Evolutionary conservation across 306 rosid genomes (phyloP).

Genomic region (Rosa chinensis): DNA sequence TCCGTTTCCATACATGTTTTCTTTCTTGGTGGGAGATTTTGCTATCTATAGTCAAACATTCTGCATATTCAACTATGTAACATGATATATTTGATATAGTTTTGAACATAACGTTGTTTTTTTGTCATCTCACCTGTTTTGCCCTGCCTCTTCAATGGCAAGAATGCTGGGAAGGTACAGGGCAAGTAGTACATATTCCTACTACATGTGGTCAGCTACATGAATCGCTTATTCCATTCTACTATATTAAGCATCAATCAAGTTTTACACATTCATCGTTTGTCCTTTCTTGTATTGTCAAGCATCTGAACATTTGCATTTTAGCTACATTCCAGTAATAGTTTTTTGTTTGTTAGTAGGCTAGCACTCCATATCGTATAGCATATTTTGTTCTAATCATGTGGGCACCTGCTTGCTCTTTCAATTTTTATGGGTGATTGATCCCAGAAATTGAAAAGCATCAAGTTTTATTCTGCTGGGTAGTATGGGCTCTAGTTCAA

Average conservation of each 20-base stretch:
- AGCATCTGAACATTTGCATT: neutral
- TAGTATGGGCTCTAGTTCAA: neutral
- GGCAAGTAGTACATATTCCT: neutral
- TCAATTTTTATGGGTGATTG: neutral
- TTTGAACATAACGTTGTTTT: neutral
- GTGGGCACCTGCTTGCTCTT: neutral
- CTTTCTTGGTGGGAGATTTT: neutral
- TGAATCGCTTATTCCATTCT: neutral
- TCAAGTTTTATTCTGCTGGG: neutral
- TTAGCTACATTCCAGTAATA: neutral
- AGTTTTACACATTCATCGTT: neutral
- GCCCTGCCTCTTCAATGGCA: neutral
- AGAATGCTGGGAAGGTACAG: neutral
- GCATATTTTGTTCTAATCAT: neutral
- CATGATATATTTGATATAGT: neutral
- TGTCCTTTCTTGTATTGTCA: neutral
- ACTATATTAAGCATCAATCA: neutral
- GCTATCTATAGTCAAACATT: neutral
- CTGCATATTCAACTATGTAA: neutral
- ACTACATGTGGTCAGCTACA: neutral
- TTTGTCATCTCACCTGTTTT: neutral
- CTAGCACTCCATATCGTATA: neutral
- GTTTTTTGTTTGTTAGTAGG: neutral
- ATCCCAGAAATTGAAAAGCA: neutral
- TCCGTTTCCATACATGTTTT: conserved; percentile 1